phyloP scores from a whole-genome alignment of 1,284 basidiomycete genomes.

The Sanghuangporus baumii region DNA sequence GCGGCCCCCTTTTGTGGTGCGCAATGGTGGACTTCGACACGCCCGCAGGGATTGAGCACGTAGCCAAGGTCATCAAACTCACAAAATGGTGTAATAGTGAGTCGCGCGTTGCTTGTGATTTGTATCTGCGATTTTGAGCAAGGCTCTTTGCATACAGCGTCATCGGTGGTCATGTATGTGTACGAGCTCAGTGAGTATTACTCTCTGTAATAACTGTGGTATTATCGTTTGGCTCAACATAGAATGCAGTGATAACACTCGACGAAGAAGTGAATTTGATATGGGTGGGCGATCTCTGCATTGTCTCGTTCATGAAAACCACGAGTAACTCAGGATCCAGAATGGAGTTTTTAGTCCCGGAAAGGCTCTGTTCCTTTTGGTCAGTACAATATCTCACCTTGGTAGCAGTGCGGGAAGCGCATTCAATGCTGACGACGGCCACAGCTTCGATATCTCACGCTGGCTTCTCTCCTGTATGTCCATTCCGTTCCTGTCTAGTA shows the following conservation, averaged over 20 bases:
- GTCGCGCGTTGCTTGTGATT: background rate
- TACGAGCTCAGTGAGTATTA: slow-evolving; percentile 4
- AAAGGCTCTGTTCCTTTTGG: slow-evolving; percentile 8
- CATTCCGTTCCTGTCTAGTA: background rate
- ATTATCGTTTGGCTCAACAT: background rate
- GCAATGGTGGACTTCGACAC: background rate
- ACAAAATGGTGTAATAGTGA: background rate
- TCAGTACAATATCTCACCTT: background rate
- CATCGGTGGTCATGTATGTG: background rate
- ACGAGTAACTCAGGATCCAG: background rate
- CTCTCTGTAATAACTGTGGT: background rate
- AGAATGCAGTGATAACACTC: background rate
- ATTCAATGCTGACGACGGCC: background rate
- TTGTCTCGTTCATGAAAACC: background rate
- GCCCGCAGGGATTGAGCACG: background rate
- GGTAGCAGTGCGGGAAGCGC: background rate
- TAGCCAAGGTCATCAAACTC: background rate
- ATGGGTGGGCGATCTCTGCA: background rate
- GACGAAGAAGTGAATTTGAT: slow-evolving; percentile 5
- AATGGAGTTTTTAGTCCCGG: background rate
- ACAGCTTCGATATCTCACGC: slow-evolving; percentile 10
- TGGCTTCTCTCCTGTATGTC: background rate
- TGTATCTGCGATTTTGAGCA: background rate
- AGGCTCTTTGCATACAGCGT: background rate
- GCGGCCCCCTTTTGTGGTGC: background rate